Percentiles rank a stretch among this genome's conserved stretches.
Evolutionary conservation across 371 early-diverging fungal species (phyloP).

Genomic region (Phascolomyces articulosus): DNA sequence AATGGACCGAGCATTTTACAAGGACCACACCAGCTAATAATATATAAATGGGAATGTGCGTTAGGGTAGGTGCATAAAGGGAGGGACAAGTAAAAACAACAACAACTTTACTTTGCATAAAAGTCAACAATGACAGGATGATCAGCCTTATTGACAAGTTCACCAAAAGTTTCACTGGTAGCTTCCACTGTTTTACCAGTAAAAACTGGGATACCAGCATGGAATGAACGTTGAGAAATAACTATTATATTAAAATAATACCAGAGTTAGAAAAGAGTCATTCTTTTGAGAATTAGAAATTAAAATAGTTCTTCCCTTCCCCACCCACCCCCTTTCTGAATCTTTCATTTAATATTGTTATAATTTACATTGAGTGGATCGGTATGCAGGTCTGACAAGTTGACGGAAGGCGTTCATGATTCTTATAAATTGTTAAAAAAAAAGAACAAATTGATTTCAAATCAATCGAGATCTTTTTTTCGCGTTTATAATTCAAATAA

Average conservation of each 20-base stretch:
- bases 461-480: background rate
- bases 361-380: background rate
- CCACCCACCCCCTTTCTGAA: too few relatives aligned
- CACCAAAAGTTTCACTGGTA: conserved; percentile 44
- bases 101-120: conserved; percentile 65
- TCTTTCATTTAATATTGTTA: too few relatives aligned
- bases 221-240: conserved; percentile 18
- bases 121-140: conserved; percentile 82
- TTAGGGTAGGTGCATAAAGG: too few relatives aligned
- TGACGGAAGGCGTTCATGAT: conserved; percentile 13
- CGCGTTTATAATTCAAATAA: background rate
- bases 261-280: too few relatives aligned
- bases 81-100: too few relatives aligned
- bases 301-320: too few relatives aligned
- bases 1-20: conserved; percentile 77
- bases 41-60: background rate
- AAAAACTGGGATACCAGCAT: conserved; percentile 32
- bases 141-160: conserved; percentile 55
- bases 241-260: background rate
- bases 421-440: too few relatives aligned
- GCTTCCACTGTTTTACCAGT: conserved; percentile 57
- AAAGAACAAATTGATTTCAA: background rate
- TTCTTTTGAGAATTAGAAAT: background rate
- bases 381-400: conserved; percentile 7
- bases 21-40: conserved; percentile 80